Percentiles rank a stretch among this genome's conserved stretches.
Conservation (phyloP, 768 basidiomycete genomes). For the Sporobolomyces roseus region DNA sequence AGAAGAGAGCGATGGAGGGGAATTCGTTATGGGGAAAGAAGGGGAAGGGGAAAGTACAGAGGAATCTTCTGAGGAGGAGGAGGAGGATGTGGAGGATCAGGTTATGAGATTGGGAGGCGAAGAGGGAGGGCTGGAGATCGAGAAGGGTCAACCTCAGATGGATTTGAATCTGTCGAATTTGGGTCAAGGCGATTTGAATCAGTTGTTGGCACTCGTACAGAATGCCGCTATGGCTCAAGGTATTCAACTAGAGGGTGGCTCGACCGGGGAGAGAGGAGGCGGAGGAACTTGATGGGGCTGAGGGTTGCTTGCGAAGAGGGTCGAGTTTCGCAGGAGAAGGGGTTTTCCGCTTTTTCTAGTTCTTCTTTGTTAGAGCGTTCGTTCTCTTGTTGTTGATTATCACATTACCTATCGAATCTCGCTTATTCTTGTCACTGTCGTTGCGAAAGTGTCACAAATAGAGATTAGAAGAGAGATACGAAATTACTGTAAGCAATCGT, state of each 20-base stretch:
- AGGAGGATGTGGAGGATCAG: not conserved
- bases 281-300: too few species aligned
- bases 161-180: conserved; percentile 7
- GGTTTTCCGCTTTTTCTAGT: too few species aligned
- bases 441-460: too few species aligned
- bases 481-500: too few species aligned
- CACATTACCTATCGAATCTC: too few species aligned
- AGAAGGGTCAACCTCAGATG: not conserved
- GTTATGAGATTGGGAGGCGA: not conserved
- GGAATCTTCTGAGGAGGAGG: not conserved
- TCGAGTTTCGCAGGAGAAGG: too few species aligned
- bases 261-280: not conserved
- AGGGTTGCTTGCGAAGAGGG: too few species aligned
- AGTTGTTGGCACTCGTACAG: conserved; percentile 9
- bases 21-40: too few species aligned
- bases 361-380: too few species aligned
- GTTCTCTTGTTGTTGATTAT: too few species aligned
- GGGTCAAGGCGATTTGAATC: conserved; percentile 1
- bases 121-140: not conserved
- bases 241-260: not conserved
- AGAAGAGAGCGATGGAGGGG: not conserved
- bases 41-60: not conserved
- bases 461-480: too few species aligned
- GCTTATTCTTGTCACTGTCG: too few species aligned
- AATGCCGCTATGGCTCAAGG: not conserved